phyloP scores from a whole-genome alignment of 306 rosid species.

The Gleditsia sinensis region DNA sequence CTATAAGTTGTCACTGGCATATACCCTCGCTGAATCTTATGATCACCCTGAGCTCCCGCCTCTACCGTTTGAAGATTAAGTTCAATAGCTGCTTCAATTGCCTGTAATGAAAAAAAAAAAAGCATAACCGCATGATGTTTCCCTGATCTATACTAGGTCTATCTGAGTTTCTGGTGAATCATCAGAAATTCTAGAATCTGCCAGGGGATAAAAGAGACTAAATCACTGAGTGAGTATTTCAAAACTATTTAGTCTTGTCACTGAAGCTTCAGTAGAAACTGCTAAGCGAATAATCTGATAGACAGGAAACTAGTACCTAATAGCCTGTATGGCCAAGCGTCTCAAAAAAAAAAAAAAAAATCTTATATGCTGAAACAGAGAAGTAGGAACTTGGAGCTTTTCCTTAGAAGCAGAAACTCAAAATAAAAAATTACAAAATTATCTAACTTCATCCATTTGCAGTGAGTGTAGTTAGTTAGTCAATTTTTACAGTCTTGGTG shows the following conservation, averaged over 20 bases:
- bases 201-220: slow-evolving; percentile 9
- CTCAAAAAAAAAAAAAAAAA: no score
- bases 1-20: slow-evolving; percentile 88
- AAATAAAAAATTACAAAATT: no score
- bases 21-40: slow-evolving; percentile 95
- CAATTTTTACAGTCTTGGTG: no score
- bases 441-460: no score
- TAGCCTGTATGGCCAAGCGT: no score
- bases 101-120: slow-evolving; percentile 51
- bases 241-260: neutral
- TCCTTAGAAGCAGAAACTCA: no score
- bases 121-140: neutral
- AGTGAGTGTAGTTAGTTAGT: no score
- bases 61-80: slow-evolving; percentile 80
- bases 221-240: neutral
- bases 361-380: no score
- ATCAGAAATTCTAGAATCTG: neutral
- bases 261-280: neutral
- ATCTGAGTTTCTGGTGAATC: neutral
- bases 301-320: no score
- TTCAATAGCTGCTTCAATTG: slow-evolving; percentile 97
- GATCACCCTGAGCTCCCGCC: slow-evolving; percentile 99
- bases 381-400: no score
- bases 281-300: no score
- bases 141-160: neutral